Conservation (phyloP, 352 stramenopile genomes). For the Globisporangium radiosum region DNA sequence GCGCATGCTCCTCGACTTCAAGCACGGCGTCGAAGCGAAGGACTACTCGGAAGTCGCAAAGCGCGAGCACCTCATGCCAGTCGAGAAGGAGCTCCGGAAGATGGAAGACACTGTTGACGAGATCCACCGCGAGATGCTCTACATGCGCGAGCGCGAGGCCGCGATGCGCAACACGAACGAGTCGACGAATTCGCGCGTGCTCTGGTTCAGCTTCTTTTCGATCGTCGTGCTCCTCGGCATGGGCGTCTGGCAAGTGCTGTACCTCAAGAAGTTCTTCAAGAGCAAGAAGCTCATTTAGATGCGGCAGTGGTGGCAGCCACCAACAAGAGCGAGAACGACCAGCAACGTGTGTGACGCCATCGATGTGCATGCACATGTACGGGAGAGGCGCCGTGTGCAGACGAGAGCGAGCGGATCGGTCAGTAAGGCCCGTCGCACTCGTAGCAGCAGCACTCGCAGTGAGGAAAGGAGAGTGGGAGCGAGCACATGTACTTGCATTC, state of each 20-base stretch:
- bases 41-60: constrained; percentile 87
- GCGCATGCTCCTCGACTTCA: constrained; percentile 83
- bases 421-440: neutral
- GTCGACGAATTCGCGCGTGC: constrained; percentile 82
- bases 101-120: constrained; percentile 88
- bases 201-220: constrained; percentile 89
- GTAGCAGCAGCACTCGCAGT: no score
- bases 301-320: no score
- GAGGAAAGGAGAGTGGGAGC: no score
- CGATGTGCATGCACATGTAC: neutral
- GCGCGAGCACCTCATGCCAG: constrained; percentile 84
- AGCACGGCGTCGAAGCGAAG: constrained; percentile 84
- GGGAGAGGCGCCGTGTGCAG: neutral
- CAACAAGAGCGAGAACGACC: no score
- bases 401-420: neutral
- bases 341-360: neutral
- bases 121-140: constrained; percentile 88
- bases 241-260: constrained; percentile 85
- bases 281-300: constrained; percentile 88
- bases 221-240: constrained; percentile 82
- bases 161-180: constrained; percentile 88
- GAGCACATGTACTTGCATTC: no score
- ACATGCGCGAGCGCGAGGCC: constrained; percentile 83
- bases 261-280: constrained; percentile 92
- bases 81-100: constrained; percentile 86